These are phyloP conservation scores for Boletus semigastroideus DNA, from an alignment of 1,284 basidiomycete genomes.

Conservation along the genomic window DNA sequence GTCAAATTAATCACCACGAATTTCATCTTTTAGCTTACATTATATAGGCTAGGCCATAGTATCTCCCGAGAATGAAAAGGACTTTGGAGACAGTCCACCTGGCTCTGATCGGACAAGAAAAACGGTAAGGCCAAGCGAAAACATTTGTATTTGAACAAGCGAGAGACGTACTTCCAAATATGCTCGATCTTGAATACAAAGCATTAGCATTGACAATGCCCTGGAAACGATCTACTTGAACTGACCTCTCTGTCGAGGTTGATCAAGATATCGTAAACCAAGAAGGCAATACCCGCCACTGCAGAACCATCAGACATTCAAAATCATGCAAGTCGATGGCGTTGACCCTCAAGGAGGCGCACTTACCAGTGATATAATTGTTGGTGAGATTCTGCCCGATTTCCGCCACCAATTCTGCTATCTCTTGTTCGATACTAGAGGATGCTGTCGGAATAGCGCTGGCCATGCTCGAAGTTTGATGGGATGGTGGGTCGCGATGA, in stretches of 20 bases:
- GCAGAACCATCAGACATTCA: no score
- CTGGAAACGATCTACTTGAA: background rate
- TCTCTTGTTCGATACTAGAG: background rate
- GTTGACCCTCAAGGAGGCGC: background rate
- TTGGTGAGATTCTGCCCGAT: constrained; percentile 5
- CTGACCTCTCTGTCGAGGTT: constrained; percentile 10
- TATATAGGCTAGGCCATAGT: background rate
- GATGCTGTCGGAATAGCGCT: background rate
- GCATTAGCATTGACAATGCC: no score
- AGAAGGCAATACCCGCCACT: constrained; percentile 3
- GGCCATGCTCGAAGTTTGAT: no score
- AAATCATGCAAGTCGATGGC: background rate
- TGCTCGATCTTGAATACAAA: background rate
- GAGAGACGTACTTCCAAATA: constrained; percentile 4
- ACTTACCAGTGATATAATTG: constrained; percentile 3
- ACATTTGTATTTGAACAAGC: no score
- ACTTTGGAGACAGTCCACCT: background rate
- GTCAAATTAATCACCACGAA: background rate
- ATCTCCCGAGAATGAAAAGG: background rate
- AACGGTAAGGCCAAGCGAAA: background rate
- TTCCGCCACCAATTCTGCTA: background rate
- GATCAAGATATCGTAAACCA: constrained; percentile 8
- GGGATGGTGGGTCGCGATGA: no score
- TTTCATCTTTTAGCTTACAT: background rate
- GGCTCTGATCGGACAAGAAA: background rate